phyloP scores from a whole-genome alignment of 1,284 basidiomycete species.

The Marasmius fiardii region DNA sequence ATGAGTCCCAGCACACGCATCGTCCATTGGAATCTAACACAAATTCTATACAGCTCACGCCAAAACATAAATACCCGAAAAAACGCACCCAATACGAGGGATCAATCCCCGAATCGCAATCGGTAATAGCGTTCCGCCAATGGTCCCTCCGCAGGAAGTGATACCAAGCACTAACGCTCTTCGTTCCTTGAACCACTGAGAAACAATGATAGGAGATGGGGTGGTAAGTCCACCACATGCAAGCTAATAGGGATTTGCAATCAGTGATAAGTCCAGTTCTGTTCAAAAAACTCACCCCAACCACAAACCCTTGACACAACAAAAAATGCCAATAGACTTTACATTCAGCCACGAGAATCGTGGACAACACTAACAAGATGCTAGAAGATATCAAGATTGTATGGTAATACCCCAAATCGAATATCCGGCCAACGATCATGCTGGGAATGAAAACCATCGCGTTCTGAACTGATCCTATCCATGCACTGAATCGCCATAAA shows the following conservation, averaged over 20 bases:
- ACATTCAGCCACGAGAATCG: too few relatives aligned
- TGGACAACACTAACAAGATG: too few relatives aligned
- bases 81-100: neutral
- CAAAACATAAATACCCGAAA: too few relatives aligned
- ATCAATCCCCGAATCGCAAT: neutral
- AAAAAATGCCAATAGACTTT: too few relatives aligned
- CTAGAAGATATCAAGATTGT: too few relatives aligned
- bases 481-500: constrained; percentile 45
- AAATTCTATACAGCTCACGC: neutral
- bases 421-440: too few relatives aligned
- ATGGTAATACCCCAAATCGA: too few relatives aligned
- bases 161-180: neutral
- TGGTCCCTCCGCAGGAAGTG: neutral
- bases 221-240: neutral
- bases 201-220: neutral
- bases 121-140: neutral
- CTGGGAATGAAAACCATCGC: constrained; percentile 40
- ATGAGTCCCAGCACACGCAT: neutral
- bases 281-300: too few relatives aligned
- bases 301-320: too few relatives aligned
- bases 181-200: neutral
- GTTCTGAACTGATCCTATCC: constrained; percentile 69
- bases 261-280: too few relatives aligned
- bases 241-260: too few relatives aligned
- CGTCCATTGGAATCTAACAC: neutral